Evolutionary conservation across 495 filamentous ascomycete species (phyloP).

Genomic region (Hyaloscypha hepaticicola): DNA sequence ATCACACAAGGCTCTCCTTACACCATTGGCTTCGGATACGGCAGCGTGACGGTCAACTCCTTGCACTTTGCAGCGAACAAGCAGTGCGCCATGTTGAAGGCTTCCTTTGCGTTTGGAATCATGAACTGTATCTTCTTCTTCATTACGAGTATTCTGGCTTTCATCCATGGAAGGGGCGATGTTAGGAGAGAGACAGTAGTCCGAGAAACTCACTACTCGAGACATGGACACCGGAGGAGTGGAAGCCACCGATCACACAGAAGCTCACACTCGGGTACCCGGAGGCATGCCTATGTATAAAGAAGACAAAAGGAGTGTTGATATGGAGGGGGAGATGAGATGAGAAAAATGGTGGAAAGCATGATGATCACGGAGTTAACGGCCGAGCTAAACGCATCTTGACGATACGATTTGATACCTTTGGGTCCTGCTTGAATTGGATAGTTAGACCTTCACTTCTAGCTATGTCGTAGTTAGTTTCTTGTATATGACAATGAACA

Average conservation of each 20-base stretch:
- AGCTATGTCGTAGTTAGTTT: neutral
- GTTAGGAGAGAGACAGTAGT: constrained; percentile 39
- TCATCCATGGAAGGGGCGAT: constrained; percentile 51
- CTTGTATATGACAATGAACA: neutral
- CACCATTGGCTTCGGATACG: constrained; percentile 59
- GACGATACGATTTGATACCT: constrained; percentile 24
- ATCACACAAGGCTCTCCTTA: constrained; percentile 44
- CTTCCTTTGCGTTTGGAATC: constrained; percentile 80
- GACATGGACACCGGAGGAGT: constrained; percentile 44
- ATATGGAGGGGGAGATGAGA: neutral
- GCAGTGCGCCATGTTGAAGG: constrained; percentile 86
- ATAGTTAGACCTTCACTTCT: neutral
- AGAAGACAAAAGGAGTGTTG: neutral
- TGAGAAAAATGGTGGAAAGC: neutral
- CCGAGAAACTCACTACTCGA: constrained; percentile 43
- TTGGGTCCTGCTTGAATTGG: neutral
- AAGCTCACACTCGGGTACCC: constrained; percentile 34
- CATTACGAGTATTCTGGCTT: constrained; percentile 63
- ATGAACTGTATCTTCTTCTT: constrained; percentile 85
- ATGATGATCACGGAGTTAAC: constrained; percentile 6
- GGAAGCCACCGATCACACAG: constrained; percentile 40
- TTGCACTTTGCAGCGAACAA: constrained; percentile 59
- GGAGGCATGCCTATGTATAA: constrained; percentile 37
- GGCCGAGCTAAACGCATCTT: constrained; percentile 20
- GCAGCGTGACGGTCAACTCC: constrained; percentile 44